These are phyloP conservation scores for Mycena polygramma DNA, from an alignment of 768 basidiomycete species.

Conservation along the genomic window DNA sequence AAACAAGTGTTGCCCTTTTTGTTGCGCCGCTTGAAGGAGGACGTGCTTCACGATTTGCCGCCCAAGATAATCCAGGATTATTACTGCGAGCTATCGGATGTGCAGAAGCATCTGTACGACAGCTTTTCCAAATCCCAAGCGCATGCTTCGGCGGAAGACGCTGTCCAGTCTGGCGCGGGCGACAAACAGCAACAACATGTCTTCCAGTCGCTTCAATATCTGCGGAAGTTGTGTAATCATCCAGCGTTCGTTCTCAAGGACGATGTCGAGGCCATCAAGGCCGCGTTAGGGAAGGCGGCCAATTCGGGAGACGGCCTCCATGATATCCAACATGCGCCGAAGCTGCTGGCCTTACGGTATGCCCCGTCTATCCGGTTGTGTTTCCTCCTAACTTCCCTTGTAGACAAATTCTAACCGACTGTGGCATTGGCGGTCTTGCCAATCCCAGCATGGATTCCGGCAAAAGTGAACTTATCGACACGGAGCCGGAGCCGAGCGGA, in stretches of 20 bases:
- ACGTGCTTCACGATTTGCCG: constrained; percentile 94
- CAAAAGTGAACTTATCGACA: constrained; percentile 78
- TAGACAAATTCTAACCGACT: constrained; percentile 94
- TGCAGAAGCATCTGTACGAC: constrained; percentile 96
- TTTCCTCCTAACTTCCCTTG: constrained; percentile 5
- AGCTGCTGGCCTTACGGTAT: constrained; percentile 90
- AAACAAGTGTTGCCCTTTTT: constrained; percentile 99
- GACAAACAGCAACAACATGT: constrained; percentile 85
- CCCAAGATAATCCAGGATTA: constrained; percentile 99
- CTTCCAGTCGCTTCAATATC: constrained; percentile 97
- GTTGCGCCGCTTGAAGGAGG: constrained; percentile 95
- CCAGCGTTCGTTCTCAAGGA: constrained; percentile 92
- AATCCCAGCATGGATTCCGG: constrained; percentile 61
- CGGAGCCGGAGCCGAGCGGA: constrained; percentile 64
- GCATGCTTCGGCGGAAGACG: constrained; percentile 71
- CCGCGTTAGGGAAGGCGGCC: constrained; percentile 70
- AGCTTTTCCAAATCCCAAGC: constrained; percentile 90
- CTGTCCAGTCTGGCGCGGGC: constrained; percentile 63
- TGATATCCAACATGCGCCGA: constrained; percentile 94
- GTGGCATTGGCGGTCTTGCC: constrained; percentile 84
- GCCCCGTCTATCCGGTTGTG: constrained; percentile 40
- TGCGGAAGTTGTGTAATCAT: constrained; percentile 98
- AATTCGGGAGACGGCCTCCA: constrained; percentile 62
- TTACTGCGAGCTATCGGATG: constrained; percentile 95
- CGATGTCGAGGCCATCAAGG: constrained; percentile 67